Evolutionary conservation across 164 flowering plant species (phyloP), one percentile per base, ranked within the genome.

Genomic region (Cinnamomum micranthum): DNA sequence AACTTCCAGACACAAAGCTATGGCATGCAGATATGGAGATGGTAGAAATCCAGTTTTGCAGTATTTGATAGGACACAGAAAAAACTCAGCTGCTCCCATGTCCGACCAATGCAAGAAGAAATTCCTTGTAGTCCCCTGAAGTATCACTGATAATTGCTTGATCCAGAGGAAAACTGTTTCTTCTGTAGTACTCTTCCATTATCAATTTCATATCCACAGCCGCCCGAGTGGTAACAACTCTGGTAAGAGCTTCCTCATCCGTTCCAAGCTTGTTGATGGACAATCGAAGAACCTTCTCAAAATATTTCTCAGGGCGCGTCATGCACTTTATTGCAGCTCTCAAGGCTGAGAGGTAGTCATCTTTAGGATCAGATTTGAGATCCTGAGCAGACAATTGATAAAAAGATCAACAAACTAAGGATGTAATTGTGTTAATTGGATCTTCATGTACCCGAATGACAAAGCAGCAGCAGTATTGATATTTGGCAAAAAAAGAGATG

Each of bases 201-300:
- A 94, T 92, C 31, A 75, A 74, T 73, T 80, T 80, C 94, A 95
- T 77, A 77, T 93, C 95, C 50, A 87, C 90, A 78, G 90, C 94
- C 13, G 95, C 94, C 23, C 95, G 87, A 9, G 97, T 90, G 9
- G 87, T 81, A 58, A 95, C 85, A 75, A 91, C 94, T 50, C 98
- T 83, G 24, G 90, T 93, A 7, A 95, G 87, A 31, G 89, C 91
- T 80, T 82, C 82, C 68, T 94, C 96, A 74, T 94, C 96, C 0
- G 96, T 91, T 33, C 96, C 98, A 24, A 75, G 11, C 78, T 68
- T 82, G 73, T 82, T 87, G 70, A 91, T 88, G 0, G 93, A 88
- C 71, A 80, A n/a, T 0, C 97, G 85, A 31, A 87, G 88, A 41
- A 80, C 82, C 83, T 89, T 90, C 78, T 81, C 92, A 63, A 77